phyloP scores from a whole-genome alignment of 768 basidiomycete species.

The Leccinum imitatum region DNA sequence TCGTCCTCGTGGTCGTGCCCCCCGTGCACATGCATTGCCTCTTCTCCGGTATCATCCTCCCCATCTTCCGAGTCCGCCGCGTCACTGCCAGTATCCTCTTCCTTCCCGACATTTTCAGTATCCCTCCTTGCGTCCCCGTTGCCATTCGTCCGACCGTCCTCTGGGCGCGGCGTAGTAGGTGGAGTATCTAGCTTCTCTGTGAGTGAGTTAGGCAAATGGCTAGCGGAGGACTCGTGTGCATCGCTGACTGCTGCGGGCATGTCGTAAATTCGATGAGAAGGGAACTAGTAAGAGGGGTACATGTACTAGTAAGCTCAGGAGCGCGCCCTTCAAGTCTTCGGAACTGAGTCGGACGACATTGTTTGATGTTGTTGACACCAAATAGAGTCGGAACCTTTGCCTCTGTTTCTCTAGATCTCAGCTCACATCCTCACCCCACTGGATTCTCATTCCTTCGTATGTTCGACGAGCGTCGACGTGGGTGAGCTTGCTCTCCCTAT shows the following conservation, averaged over 20 bases:
- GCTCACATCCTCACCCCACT: too few relatives aligned
- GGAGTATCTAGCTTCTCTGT: conserved; percentile 6
- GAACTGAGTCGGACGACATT: not conserved
- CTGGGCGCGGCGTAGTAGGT: not conserved
- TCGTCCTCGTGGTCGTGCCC: conserved; percentile 4
- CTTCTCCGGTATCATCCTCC: conserved; percentile 2
- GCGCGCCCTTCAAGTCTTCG: not conserved
- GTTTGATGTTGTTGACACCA: conserved; percentile 17
- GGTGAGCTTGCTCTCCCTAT: too few relatives aligned
- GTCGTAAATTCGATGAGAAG: not conserved
- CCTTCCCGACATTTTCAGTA: conserved; percentile 3
- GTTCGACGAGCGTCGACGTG: too few relatives aligned
- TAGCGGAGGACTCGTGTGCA: not conserved
- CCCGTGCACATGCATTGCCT: not conserved
- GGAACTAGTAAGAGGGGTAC: not conserved
- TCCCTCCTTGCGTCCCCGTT: conserved; percentile 10
- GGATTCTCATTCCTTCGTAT: too few relatives aligned
- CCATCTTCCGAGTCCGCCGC: conserved; percentile 8
- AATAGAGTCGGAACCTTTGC: too few relatives aligned
- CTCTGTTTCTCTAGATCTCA: too few relatives aligned
- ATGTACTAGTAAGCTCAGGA: conserved; percentile 10
- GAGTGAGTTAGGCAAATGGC: not conserved
- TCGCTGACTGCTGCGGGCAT: conserved; percentile 9
- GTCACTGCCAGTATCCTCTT: conserved; percentile 4
- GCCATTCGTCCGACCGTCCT: conserved; percentile 19